phyloP scores from a whole-genome alignment of 2,329 filamentous ascomycete genomes.

The Ascochyta pisi region DNA sequence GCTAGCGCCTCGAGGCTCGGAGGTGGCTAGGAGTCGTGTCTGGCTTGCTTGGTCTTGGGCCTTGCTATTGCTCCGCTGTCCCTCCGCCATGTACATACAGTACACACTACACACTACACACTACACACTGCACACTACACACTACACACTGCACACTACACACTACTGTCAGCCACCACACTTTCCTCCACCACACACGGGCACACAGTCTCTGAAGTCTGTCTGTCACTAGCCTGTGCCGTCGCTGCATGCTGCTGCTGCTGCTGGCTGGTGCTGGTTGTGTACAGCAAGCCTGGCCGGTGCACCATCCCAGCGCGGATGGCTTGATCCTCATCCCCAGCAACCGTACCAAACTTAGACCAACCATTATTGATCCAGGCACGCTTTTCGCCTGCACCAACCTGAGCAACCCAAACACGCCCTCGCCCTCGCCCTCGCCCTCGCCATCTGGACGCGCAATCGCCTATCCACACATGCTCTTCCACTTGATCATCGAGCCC shows the following conservation, averaged over 20 bases:
- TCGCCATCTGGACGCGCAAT: background rate
- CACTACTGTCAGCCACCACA: background rate
- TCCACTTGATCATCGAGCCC: too few relatives aligned
- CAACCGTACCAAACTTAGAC: constrained; percentile 14
- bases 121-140: too few relatives aligned
- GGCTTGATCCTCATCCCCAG: background rate
- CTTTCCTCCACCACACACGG: background rate
- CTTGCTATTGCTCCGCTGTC: constrained; percentile 2
- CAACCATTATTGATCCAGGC: constrained; percentile 6
- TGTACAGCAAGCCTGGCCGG: background rate
- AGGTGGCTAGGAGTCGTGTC: constrained; percentile 1
- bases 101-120: too few relatives aligned
- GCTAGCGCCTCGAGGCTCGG: constrained; percentile 7
- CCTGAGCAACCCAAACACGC: constrained; percentile 1
- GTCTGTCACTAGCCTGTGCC: too few relatives aligned
- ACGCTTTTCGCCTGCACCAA: constrained; percentile 8
- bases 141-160: too few relatives aligned
- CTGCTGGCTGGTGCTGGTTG: background rate
- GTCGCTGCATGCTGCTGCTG: too few relatives aligned
- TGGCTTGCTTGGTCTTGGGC: background rate
- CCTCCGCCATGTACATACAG: background rate
- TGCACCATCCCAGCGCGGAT: constrained; percentile 7
- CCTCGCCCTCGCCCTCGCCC: background rate
- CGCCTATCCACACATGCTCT: too few relatives aligned
- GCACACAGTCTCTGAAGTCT: too few relatives aligned